Percentiles rank a stretch among this genome's conserved stretches.
Conservation (phyloP, 2,329 filamentous ascomycete species). For the Nemania sp. region DNA sequence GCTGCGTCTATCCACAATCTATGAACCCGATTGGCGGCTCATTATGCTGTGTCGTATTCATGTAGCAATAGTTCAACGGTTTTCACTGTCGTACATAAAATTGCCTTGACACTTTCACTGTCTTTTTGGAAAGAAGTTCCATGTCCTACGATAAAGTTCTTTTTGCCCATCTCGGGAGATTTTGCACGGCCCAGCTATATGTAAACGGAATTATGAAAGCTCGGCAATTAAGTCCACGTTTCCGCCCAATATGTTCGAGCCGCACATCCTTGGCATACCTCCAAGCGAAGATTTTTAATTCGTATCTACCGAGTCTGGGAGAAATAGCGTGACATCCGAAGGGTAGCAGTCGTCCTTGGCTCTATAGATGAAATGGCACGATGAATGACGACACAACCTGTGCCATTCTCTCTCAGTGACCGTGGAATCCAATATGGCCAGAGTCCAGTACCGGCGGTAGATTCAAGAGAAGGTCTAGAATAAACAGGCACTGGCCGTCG, state of each 20-base stretch:
- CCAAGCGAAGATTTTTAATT: constrained; percentile 30
- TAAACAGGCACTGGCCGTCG: constrained; percentile 5
- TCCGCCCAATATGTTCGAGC: constrained; percentile 24
- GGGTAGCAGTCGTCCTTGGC: constrained; percentile 23
- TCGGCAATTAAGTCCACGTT: constrained; percentile 21
- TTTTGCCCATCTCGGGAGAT: background rate
- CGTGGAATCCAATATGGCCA: background rate
- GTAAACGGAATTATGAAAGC: constrained; percentile 17
- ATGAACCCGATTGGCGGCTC: background rate
- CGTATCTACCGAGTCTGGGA: constrained; percentile 24
- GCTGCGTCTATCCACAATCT: constrained; percentile 11
- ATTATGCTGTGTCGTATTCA: constrained; percentile 7
- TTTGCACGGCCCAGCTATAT: constrained; percentile 10
- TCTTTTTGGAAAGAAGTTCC: background rate
- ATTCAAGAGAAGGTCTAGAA: constrained; percentile 13
- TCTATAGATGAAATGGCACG: constrained; percentile 27
- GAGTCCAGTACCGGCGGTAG: constrained; percentile 20
- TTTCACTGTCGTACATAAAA: background rate
- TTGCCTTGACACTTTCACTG: background rate
- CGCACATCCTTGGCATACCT: constrained; percentile 34
- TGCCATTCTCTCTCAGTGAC: background rate
- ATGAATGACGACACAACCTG: constrained; percentile 11
- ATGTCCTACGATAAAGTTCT: background rate
- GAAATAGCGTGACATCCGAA: constrained; percentile 19
- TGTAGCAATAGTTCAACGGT: background rate